Percentiles rank a stretch among this genome's conserved stretches.
Conservation (phyloP, 176 grass and related monocot genomes). For the Microstegium vimineum region DNA sequence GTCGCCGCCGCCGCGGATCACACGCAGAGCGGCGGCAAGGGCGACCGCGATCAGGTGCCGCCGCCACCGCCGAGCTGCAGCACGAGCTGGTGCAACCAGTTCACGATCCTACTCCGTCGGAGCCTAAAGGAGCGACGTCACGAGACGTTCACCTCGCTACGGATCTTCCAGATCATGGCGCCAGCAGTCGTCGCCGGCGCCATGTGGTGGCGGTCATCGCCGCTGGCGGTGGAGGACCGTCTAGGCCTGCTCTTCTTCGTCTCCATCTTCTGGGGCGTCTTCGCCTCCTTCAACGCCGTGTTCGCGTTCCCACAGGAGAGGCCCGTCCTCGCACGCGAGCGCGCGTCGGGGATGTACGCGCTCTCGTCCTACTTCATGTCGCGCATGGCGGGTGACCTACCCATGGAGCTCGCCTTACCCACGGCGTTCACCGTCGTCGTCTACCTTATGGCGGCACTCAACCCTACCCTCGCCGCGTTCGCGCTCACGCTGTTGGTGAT, state of each 20-base stretch:
- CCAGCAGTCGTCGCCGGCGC: constrained; percentile 65
- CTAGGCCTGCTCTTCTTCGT: constrained; percentile 98
- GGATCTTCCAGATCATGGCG: constrained; percentile 81
- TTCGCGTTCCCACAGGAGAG: constrained; percentile 91
- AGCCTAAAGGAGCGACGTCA: constrained; percentile 93
- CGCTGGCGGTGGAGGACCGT: constrained; percentile 52
- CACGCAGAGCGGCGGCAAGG: neutral
- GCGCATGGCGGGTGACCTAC: constrained; percentile 77
- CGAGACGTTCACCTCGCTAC: constrained; percentile 87
- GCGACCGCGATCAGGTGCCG: neutral
- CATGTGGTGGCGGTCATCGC: constrained; percentile 94
- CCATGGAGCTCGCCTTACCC: constrained; percentile 91
- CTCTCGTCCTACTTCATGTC: constrained; percentile 90
- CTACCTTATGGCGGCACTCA: constrained; percentile 90
- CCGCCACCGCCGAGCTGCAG: constrained; percentile 18
- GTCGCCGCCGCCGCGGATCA: neutral
- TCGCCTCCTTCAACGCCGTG: constrained; percentile 92
- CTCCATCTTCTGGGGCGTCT: constrained; percentile 99
- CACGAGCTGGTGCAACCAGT: constrained; percentile 65
- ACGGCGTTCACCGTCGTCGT: constrained; percentile 60
- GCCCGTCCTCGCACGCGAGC: constrained; percentile 60
- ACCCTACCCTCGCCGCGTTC: constrained; percentile 52
- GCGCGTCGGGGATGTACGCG: constrained; percentile 83
- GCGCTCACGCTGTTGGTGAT: constrained; percentile 61
- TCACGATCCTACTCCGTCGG: constrained; percentile 71